Conservation (phyloP, 2,329 filamentous ascomycete species). For the Aspergillus proliferans region DNA sequence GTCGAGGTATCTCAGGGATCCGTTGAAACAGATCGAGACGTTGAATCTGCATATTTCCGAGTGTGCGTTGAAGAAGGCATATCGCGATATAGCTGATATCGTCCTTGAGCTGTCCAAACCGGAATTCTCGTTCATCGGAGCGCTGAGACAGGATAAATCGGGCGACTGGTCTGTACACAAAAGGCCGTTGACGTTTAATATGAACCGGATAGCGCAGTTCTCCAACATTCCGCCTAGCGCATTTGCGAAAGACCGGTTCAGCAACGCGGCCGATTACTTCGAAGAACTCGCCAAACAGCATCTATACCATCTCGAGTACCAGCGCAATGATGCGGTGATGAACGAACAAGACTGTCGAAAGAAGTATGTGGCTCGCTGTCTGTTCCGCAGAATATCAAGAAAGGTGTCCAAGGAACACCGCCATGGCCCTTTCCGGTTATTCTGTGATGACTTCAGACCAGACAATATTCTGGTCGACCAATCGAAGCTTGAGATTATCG, state of each 20-base stretch:
- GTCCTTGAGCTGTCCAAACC: conserved; percentile 21
- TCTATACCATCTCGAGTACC: conserved; percentile 19
- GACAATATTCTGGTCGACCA: conserved; percentile 13
- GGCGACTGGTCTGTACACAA: conserved; percentile 11
- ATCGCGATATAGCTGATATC: conserved; percentile 20
- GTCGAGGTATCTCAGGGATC: conserved; percentile 16
- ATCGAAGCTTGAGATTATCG: conserved; percentile 8
- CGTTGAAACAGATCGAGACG: conserved; percentile 7
- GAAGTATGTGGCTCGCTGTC: conserved; percentile 1
- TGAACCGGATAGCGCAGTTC: conserved; percentile 23
- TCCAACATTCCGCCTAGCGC: conserved; percentile 12
- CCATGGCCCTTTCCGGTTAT: conserved; percentile 18
- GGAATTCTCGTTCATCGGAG: conserved; percentile 20
- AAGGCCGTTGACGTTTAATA: conserved; percentile 19
- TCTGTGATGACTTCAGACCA: conserved; percentile 19
- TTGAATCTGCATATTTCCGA: conserved; percentile 13
- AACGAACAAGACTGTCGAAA: neutral
- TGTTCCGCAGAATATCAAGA: conserved; percentile 1
- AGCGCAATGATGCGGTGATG: conserved; percentile 21
- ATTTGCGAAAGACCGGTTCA: conserved; percentile 13
- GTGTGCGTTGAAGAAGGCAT: conserved; percentile 16
- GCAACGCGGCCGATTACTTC: conserved; percentile 21
- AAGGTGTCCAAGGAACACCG: conserved; percentile 4
- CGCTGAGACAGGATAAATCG: conserved; percentile 8
- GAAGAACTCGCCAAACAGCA: conserved; percentile 19